These are phyloP conservation scores for Aspergillus viridinutans DNA, from an alignment of 2,329 filamentous ascomycete genomes.

Conservation along the genomic window DNA sequence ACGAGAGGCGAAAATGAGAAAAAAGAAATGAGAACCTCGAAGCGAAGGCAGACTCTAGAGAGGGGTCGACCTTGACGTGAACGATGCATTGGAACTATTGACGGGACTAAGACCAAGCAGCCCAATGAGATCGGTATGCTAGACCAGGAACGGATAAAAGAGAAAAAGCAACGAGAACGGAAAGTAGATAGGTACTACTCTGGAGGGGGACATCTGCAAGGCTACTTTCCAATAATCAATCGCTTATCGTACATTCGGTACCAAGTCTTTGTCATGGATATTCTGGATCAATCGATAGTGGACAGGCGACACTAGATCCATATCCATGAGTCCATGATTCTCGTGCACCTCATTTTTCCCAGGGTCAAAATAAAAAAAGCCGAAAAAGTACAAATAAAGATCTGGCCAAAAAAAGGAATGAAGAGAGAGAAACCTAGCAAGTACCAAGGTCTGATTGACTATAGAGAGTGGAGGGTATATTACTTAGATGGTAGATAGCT, in stretches of 20 bases:
- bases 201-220: background rate
- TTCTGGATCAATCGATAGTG: background rate
- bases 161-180: background rate
- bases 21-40: background rate
- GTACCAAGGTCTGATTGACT: background rate
- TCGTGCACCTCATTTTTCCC: background rate
- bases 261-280: background rate
- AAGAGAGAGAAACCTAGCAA: background rate
- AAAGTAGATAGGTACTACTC: background rate
- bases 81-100: slow-evolving; percentile 13
- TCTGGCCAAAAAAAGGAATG: background rate
- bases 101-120: slow-evolving; percentile 7
- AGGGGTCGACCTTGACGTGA: slow-evolving; percentile 8
- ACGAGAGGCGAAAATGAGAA: background rate
- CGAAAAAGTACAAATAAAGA: background rate
- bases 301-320: background rate
- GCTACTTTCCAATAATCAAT: background rate
- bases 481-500: no score
- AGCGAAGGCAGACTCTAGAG: background rate
- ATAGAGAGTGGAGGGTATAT: background rate
- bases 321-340: no score
- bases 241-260: background rate
- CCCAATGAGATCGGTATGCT: slow-evolving; percentile 12
- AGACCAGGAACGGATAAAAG: background rate
- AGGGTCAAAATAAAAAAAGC: background rate